These are phyloP conservation scores for Aquilaria malaccensis DNA, from an alignment of 345 rosid species.

Conservation along the genomic window DNA sequence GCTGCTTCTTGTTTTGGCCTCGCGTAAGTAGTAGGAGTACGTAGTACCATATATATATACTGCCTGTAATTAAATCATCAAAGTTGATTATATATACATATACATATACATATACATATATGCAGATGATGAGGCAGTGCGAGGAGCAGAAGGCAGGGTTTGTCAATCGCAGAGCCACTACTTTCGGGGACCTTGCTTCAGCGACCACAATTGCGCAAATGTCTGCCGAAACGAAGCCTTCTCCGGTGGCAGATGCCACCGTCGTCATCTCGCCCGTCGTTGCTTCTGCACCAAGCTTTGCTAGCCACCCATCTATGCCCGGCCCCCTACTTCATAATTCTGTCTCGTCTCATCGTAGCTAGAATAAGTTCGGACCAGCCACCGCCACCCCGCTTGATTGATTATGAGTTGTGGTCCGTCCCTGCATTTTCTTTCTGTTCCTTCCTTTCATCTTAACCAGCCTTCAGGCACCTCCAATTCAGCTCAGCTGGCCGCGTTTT, in stretches of 20 bases:
- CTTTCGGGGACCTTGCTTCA: conserved; percentile 20
- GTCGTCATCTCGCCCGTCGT: conserved; percentile 18
- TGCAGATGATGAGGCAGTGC: conserved; percentile 7
- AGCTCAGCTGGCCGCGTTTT: too few species aligned
- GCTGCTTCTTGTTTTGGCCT: conserved; percentile 1
- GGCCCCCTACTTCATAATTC: too few species aligned
- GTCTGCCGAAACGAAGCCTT: conserved; percentile 29
- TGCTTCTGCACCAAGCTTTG: conserved; percentile 28
- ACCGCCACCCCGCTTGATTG: too few species aligned
- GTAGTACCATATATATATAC: too few species aligned
- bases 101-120: not conserved
- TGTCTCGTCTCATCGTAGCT: too few species aligned
- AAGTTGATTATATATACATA: not conserved
- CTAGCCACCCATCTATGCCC: not conserved
- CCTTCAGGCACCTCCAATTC: too few species aligned
- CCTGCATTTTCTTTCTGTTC: too few species aligned
- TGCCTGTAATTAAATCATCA: too few species aligned
- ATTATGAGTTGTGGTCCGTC: too few species aligned
- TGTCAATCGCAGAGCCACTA: conserved; percentile 25
- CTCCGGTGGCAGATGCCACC: conserved; percentile 25
- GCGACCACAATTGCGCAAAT: conserved; percentile 27
- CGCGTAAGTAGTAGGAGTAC: not conserved
- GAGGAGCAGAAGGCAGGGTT: conserved; percentile 6
- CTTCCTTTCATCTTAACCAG: too few species aligned
- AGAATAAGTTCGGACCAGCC: too few species aligned